phyloP scores from a whole-genome alignment of 371 early-diverging fungal genomes.

The Syncephalastrum sp. region DNA sequence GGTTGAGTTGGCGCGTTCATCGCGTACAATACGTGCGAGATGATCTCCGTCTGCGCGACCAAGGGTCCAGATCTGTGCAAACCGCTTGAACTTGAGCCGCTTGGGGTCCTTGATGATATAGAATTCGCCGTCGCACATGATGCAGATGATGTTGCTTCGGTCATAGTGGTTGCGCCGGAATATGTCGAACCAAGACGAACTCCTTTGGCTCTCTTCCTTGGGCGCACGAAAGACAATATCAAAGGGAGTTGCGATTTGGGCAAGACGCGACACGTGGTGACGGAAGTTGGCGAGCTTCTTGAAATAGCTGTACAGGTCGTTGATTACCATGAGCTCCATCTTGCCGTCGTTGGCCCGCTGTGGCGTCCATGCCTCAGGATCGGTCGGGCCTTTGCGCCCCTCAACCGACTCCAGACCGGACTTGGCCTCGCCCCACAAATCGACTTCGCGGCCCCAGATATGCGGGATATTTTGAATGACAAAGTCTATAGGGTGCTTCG shows the following conservation, averaged over 20 bases:
- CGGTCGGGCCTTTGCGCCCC: slow-evolving; percentile 21
- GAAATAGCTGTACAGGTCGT: slow-evolving; percentile 32
- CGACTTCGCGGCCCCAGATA: slow-evolving; percentile 37
- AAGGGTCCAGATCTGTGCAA: slow-evolving; percentile 57
- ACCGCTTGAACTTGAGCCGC: slow-evolving; percentile 44
- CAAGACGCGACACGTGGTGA: slow-evolving; percentile 41
- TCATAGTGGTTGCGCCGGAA: slow-evolving; percentile 21
- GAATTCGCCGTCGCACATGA: slow-evolving; percentile 71
- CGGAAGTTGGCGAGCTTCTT: slow-evolving; percentile 44
- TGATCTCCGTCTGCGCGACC: slow-evolving; percentile 32
- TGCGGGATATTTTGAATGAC: slow-evolving; percentile 35
- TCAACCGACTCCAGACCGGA: slow-evolving; percentile 25
- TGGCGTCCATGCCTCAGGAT: slow-evolving; percentile 23
- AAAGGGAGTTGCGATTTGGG: slow-evolving; percentile 40
- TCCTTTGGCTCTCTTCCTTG: slow-evolving; percentile 14
- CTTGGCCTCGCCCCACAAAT: slow-evolving; percentile 35
- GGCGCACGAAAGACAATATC: slow-evolving; percentile 34
- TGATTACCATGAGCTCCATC: slow-evolving; percentile 38
- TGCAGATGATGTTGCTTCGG: slow-evolving; percentile 43
- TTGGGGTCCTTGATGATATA: slow-evolving; percentile 57
- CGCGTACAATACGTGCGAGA: slow-evolving; percentile 32
- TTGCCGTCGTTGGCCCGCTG: slow-evolving; percentile 37
- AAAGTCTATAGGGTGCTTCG: slow-evolving; percentile 25
- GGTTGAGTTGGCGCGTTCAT: slow-evolving; percentile 18
- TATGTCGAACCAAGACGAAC: slow-evolving; percentile 9